A percentile compares a stretch with the other conserved stretches of the same genome.
These are phyloP conservation scores for Colletotrichum lentis DNA, from an alignment of 2,329 filamentous ascomycete genomes.

Conservation along the genomic window DNA sequence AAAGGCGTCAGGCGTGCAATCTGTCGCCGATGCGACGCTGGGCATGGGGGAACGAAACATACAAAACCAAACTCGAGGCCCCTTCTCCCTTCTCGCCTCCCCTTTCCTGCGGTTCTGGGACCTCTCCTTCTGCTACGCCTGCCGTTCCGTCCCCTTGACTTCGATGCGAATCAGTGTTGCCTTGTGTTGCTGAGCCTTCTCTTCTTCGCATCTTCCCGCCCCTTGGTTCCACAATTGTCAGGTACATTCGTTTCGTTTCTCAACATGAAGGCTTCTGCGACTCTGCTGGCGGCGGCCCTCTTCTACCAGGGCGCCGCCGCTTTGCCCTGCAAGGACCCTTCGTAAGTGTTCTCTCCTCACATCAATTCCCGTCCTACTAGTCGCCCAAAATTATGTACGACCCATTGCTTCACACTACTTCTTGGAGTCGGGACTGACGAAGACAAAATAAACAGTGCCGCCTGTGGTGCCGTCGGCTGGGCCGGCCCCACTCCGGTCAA, in stretches of 20 bases:
- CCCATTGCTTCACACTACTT: not conserved
- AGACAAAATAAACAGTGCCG: conserved; percentile 4
- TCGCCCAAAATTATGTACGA: not conserved
- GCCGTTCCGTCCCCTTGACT: not conserved
- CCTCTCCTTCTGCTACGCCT: conserved; percentile 5
- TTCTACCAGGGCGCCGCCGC: conserved; percentile 17
- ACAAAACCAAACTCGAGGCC: conserved; percentile 21
- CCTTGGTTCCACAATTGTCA: conserved; percentile 19
- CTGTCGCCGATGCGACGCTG: conserved; percentile 12
- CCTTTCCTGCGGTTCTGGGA: not conserved
- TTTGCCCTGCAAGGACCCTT: conserved; percentile 26
- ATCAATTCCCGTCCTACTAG: not conserved
- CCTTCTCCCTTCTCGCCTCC: not conserved
- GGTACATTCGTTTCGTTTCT: conserved; percentile 15
- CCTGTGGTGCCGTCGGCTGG: conserved; percentile 15
- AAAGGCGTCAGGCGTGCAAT: not conserved
- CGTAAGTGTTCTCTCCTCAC: conserved; percentile 3
- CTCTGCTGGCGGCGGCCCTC: conserved; percentile 21
- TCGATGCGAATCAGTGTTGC: not conserved
- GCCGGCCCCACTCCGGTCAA: conserved; percentile 13
- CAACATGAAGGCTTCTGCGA: conserved; percentile 31
- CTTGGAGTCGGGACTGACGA: not conserved
- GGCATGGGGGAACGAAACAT: not conserved
- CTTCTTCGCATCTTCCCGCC: not conserved
- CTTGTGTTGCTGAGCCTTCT: not conserved